phyloP scores from a whole-genome alignment of 495 filamentous ascomycete species.

The Glarea lozoyensis region DNA sequence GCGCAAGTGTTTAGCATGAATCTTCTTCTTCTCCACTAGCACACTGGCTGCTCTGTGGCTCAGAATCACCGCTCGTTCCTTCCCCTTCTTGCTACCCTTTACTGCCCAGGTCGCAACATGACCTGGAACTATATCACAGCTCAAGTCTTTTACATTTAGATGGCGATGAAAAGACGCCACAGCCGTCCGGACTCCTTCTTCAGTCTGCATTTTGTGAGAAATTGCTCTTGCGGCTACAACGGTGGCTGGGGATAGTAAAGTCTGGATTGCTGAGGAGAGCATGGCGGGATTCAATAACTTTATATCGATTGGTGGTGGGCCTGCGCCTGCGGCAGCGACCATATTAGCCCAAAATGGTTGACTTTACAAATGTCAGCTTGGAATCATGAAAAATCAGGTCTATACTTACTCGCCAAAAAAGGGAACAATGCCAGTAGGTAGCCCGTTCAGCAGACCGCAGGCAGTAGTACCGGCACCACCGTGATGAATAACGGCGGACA shows the following conservation, averaged over 20 bases:
- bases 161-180: constrained; percentile 59
- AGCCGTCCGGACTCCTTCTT: constrained; percentile 58
- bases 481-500: constrained; percentile 52
- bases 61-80: too few species aligned
- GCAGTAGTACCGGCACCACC: constrained; percentile 60
- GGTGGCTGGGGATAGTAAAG: constrained; percentile 51
- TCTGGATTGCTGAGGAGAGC: constrained; percentile 57
- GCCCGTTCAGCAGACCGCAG: constrained; percentile 50
- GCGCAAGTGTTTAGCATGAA: too few species aligned
- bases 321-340: constrained; percentile 53
- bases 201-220: constrained; percentile 16
- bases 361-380: constrained; percentile 22
- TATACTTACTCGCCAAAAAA: constrained; percentile 60
- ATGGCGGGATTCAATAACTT: constrained; percentile 53
- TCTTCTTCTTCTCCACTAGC: too few species aligned
- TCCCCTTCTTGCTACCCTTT: too few species aligned
- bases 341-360: constrained; percentile 76
- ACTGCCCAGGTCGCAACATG: too few species aligned
- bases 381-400: constrained; percentile 1
- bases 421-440: constrained; percentile 55
- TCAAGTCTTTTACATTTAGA: too few species aligned
- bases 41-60: too few species aligned
- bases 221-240: constrained; percentile 48
- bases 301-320: constrained; percentile 59
- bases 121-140: too few species aligned